Conservation (phyloP, 192 early-diverging fungal species). For the Radiomyces spectabilis region DNA sequence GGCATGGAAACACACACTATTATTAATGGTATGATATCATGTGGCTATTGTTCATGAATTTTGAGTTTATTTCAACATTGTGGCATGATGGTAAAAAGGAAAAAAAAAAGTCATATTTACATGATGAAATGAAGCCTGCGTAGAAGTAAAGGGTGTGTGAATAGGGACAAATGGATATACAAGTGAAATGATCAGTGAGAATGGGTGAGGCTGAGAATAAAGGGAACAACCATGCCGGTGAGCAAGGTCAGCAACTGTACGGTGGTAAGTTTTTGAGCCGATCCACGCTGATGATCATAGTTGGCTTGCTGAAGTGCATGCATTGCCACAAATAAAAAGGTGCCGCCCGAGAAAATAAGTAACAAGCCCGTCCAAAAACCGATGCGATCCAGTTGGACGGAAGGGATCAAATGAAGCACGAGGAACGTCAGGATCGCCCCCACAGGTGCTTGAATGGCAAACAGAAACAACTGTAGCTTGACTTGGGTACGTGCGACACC, state of each 20-base stretch:
- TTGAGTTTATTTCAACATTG: too few species aligned
- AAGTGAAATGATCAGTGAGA: slow-evolving; percentile 13
- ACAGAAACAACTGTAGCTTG: slow-evolving; percentile 68
- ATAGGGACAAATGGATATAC: not conserved
- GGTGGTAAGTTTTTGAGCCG: slow-evolving; percentile 7
- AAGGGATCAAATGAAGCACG: slow-evolving; percentile 25
- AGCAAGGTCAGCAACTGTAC: too few species aligned
- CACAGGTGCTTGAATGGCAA: slow-evolving; percentile 80
- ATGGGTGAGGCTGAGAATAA: slow-evolving; percentile 11
- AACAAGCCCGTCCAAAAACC: slow-evolving; percentile 72
- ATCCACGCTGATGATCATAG: not conserved
- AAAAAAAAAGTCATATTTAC: not conserved
- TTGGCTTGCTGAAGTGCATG: slow-evolving; percentile 47
- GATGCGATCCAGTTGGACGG: too few species aligned
- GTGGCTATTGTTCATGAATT: too few species aligned
- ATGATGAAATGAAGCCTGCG: not conserved
- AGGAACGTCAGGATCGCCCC: slow-evolving; percentile 59
- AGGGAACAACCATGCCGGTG: slow-evolving; percentile 25
- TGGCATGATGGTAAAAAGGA: too few species aligned
- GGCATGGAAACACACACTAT: too few species aligned
- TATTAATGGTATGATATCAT: too few species aligned
- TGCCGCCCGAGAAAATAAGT: slow-evolving; percentile 85
- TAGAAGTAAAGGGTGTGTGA: not conserved
- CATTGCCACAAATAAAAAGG: slow-evolving; percentile 88
- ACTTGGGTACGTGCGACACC: slow-evolving; percentile 58